Base-by-base conservation (phyloP, 2,329 filamentous ascomycete genomes). In the Colletotrichum siamense region DNA sequence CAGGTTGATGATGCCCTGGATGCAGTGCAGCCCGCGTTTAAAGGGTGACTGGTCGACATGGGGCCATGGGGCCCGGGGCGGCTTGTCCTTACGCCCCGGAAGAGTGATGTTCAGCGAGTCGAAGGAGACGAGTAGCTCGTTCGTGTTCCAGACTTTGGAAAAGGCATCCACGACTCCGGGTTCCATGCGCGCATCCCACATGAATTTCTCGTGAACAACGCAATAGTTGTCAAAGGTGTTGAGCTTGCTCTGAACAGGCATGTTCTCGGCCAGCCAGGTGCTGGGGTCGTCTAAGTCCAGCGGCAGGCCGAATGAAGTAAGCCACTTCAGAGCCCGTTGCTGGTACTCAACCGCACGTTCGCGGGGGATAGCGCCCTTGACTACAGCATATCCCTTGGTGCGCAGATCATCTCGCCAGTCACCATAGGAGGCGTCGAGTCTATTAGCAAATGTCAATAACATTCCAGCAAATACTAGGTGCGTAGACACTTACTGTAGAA, bases 1-100 rank as follows among this genome's bases (percentile, higher is more conserved):
- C 24, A 84, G 84, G 79, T 88, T 88, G 5, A 88, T 76, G 9
- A 89, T 78, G 2, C 87, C 87, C 59, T 89, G 87, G 0, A 88
- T 83, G 24, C 77, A 83, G 61, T 82, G 81, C 13, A 82, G 73
- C 34, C 83, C 74, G 0, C 83, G 86, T 39, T 82, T 77, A 24
- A 79, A 59, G 9, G 82, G 81, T 1, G 78, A 84, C 78, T 88
- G 85, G 79, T 88, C 87, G 34, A 83, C 82, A 71, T 88, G 87
- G 10, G 86, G 86, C 87, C 87, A 88, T 6, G 86, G 85, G 18
- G 63, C 64, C 10, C 82, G 80, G 1, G 86, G 86, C n/a, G 87
- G 78, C 52, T 57, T 57, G 52, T 57, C 22, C 52, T 57, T 57
- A 0, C 52, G 70, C 61, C 84, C 82, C 30, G 85, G 81, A 39